A percentile compares a stretch with the other conserved stretches of the same genome.
Conservation (phyloP, 2,329 filamentous ascomycete genomes). For the Fusarium nelsonii region DNA sequence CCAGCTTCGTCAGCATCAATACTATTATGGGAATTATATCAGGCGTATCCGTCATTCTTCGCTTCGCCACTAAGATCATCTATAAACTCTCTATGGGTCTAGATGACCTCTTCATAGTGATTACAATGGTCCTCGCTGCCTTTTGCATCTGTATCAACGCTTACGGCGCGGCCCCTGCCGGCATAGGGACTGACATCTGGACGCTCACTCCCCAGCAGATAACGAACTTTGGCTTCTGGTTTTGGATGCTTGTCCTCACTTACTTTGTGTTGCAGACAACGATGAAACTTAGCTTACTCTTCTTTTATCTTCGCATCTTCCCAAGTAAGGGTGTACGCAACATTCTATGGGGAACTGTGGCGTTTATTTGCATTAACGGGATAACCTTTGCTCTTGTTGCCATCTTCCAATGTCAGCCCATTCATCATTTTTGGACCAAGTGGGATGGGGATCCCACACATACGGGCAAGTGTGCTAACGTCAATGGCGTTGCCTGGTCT, state of each 20-base stretch:
- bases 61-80: neutral
- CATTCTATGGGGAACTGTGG: slow-evolving; percentile 19
- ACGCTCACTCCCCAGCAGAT: neutral
- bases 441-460: slow-evolving; percentile 26
- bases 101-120: neutral
- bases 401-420: slow-evolving; percentile 12
- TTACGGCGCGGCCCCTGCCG: neutral
- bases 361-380: neutral
- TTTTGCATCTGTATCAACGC: neutral
- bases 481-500: slow-evolving; percentile 25
- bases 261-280: slow-evolving; percentile 1
- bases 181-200: neutral
- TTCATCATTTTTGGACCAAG: slow-evolving; percentile 19
- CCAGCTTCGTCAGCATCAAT: neutral
- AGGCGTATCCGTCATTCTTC: neutral
- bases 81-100: neutral
- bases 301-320: slow-evolving; percentile 36
- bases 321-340: slow-evolving; percentile 1
- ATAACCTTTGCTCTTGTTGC: slow-evolving; percentile 5
- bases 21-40: neutral
- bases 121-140: neutral
- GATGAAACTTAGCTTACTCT: slow-evolving; percentile 13
- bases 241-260: neutral
- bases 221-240: neutral
- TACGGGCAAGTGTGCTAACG: slow-evolving; percentile 4